A percentile compares a stretch with the other conserved stretches of the same genome.
Evolutionary conservation across 2,329 filamentous ascomycete genomes (phyloP).

Genomic region (Biscogniauxia mediterranea): DNA sequence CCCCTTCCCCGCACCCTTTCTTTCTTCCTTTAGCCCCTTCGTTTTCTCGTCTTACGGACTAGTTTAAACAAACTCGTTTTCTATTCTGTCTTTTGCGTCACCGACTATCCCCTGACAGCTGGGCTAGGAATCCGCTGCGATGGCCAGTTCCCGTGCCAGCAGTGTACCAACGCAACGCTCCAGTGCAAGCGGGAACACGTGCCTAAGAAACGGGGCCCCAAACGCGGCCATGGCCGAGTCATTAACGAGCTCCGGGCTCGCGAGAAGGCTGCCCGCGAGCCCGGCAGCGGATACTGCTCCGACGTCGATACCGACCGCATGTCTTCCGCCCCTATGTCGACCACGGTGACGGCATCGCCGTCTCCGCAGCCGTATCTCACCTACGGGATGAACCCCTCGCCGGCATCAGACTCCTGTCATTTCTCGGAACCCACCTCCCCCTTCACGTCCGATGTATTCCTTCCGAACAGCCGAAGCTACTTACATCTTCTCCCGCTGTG

Average conservation of each 20-base stretch:
- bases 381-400: constrained; percentile 27
- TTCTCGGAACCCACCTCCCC: constrained; percentile 37
- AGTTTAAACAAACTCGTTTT: too few species aligned
- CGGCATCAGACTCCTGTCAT: constrained; percentile 29
- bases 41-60: too few species aligned
- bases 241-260: constrained; percentile 58
- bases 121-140: constrained; percentile 44
- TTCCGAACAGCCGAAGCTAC: constrained; percentile 39
- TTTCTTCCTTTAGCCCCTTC: neutral
- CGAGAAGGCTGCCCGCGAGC: constrained; percentile 40
- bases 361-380: constrained; percentile 27
- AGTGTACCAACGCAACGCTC: constrained; percentile 57
- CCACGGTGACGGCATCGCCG: constrained; percentile 7
- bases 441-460: constrained; percentile 44
- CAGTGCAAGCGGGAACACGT: constrained; percentile 65
- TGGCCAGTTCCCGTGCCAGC: constrained; percentile 54
- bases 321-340: constrained; percentile 1
- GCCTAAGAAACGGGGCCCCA: constrained; percentile 63
- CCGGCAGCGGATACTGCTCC: constrained; percentile 7
- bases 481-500: constrained; percentile 51
- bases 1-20: neutral
- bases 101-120: neutral
- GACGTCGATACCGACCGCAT: constrained; percentile 2
- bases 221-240: constrained; percentile 60
- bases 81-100: too few species aligned